These are phyloP conservation scores for Coleophoma cylindrospora DNA, from an alignment of 2,329 filamentous ascomycete species.

Conservation along the genomic window DNA sequence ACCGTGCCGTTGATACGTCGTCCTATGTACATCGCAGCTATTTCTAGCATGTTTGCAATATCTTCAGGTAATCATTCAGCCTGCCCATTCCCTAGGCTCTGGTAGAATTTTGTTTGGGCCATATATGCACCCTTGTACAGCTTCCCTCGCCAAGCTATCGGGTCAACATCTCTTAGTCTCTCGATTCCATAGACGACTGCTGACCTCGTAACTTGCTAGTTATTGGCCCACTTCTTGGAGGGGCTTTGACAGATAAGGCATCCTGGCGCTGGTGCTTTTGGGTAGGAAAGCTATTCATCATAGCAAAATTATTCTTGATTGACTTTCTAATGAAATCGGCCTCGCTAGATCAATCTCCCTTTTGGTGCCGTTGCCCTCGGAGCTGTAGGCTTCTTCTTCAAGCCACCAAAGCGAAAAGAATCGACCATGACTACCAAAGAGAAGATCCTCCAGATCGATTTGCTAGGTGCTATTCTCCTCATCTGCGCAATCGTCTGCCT, in stretches of 20 bases:
- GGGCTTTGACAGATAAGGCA: conserved; percentile 31
- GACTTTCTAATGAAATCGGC: too few species aligned
- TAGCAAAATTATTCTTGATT: too few species aligned
- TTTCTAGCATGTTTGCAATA: conserved; percentile 28
- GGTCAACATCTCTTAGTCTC: too few species aligned
- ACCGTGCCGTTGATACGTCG: conserved; percentile 24
- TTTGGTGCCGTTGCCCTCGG: conserved; percentile 33
- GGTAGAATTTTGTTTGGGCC: too few species aligned
- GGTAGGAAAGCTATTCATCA: conserved; percentile 23
- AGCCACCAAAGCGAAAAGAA: conserved; percentile 29
- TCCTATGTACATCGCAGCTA: conserved; percentile 25
- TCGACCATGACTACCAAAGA: conserved; percentile 25
- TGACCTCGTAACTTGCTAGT: conserved; percentile 6
- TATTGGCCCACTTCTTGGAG: conserved; percentile 31
- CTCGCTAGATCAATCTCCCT: conserved; percentile 35
- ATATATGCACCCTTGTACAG: too few species aligned
- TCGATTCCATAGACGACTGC: too few species aligned
- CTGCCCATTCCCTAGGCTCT: too few species aligned
- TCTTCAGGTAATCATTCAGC: conserved; percentile 6
- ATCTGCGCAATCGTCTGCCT: conserved; percentile 39
- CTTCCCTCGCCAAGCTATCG: too few species aligned
- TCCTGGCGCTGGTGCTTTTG: conserved; percentile 33
- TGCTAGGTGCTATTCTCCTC: conserved; percentile 38
- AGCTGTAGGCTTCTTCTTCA: conserved; percentile 38
- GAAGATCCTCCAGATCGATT: conserved; percentile 41